Percentiles rank a stretch among this genome's conserved stretches.
Conservation (phyloP, 768 basidiomycete genomes). For the Sporobolomyces pararoseus region DNA sequence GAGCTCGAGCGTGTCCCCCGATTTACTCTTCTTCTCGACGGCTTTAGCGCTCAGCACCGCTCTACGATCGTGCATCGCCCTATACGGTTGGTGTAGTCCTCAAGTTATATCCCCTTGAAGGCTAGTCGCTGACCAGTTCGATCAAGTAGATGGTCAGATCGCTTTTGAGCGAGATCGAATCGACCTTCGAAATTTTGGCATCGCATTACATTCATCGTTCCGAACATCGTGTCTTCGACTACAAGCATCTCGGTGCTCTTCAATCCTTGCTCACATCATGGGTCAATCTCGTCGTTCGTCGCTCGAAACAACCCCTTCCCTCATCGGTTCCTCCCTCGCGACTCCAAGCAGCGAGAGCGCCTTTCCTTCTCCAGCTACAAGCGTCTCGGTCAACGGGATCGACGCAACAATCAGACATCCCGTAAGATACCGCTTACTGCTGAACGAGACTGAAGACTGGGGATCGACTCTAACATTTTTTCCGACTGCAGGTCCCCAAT, state of each 20-base stretch:
- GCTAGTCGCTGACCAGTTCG: not conserved
- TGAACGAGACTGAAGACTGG: too few relatives aligned
- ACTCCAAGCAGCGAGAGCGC: constrained; percentile 2
- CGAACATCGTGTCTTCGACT: not conserved
- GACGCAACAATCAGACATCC: too few relatives aligned
- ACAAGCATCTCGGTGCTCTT: not conserved
- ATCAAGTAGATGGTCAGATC: not conserved
- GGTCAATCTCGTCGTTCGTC: not conserved
- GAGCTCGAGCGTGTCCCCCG: not conserved
- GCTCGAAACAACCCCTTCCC: not conserved
- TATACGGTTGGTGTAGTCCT: not conserved
- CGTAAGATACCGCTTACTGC: too few relatives aligned
- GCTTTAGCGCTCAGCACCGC: not conserved
- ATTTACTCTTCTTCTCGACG: constrained; percentile 7
- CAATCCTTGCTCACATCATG: not conserved
- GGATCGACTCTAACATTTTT: not conserved
- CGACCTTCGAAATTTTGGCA: not conserved
- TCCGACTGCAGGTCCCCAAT: not conserved
- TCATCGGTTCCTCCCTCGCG: constrained; percentile 1
- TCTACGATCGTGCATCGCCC: constrained; percentile 3
- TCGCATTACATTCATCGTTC: not conserved
- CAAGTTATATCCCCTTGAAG: not conserved
- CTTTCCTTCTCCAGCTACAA: constrained; percentile 2
- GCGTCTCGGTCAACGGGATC: not conserved
- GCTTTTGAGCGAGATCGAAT: not conserved